These are phyloP conservation scores for Phaeosphaeriaceae sp. DNA, from an alignment of 2,329 filamentous ascomycete genomes.

Conservation along the genomic window DNA sequence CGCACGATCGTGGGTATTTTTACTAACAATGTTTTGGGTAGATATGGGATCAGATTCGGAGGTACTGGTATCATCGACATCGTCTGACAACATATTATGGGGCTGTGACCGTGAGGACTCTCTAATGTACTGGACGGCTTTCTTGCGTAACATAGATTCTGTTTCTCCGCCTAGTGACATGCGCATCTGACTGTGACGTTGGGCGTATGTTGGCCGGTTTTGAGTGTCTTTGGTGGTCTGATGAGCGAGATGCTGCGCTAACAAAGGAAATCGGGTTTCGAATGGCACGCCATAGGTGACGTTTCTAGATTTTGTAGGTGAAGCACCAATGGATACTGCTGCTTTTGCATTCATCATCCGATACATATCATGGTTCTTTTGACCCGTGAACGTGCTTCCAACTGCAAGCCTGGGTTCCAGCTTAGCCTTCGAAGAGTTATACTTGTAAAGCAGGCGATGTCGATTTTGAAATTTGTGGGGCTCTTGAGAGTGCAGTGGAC, in stretches of 20 bases:
- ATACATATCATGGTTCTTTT: conserved; percentile 22
- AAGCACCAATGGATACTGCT: not conserved
- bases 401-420: conserved; percentile 10
- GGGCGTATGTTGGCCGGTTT: not conserved
- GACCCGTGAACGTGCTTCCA: conserved; percentile 18
- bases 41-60: not conserved
- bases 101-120: conserved; percentile 13
- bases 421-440: conserved; percentile 6
- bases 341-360: conserved; percentile 19
- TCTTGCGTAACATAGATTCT: conserved; percentile 22
- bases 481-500: not conserved
- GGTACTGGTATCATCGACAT: conserved; percentile 9
- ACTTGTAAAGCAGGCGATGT: conserved; percentile 13
- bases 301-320: not conserved
- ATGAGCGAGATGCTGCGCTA: conserved; percentile 5
- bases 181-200: conserved; percentile 1
- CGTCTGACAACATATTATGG: conserved; percentile 14
- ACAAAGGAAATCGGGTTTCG: conserved; percentile 9
- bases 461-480: conserved; percentile 21
- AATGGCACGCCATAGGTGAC: conserved; percentile 9
- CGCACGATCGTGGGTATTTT: no score
- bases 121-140: conserved; percentile 20
- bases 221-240: not conserved
- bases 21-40: no score
- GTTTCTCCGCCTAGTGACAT: not conserved